Evolutionary conservation across 805 yeast species (phyloP).

Genomic region (Brettanomyces custersianus): DNA sequence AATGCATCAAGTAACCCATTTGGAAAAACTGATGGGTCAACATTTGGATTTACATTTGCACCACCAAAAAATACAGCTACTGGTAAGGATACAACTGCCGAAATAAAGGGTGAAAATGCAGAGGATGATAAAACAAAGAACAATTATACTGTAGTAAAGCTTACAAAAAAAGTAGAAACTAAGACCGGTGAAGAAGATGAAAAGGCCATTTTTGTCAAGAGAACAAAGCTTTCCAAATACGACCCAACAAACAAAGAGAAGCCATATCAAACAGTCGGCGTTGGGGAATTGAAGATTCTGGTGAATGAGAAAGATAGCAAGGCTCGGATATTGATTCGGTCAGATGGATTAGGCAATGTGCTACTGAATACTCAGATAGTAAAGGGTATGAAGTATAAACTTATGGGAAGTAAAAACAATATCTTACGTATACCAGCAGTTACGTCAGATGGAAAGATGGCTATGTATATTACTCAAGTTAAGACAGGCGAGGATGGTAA

Average conservation of each 20-base stretch:
- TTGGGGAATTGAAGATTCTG: slow-evolving; percentile 75
- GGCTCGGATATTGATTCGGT: slow-evolving; percentile 66
- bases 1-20: slow-evolving; percentile 10
- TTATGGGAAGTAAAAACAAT: slow-evolving; percentile 51
- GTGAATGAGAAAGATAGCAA: slow-evolving; percentile 52
- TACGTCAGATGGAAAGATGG: slow-evolving; percentile 44
- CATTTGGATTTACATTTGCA: slow-evolving; percentile 15
- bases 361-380: slow-evolving; percentile 59
- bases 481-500: slow-evolving; percentile 67
- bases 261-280: slow-evolving; percentile 58
- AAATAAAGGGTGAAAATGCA: slow-evolving; percentile 21
- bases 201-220: slow-evolving; percentile 48
- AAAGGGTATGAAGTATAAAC: slow-evolving; percentile 48
- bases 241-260: slow-evolving; percentile 37
- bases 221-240: slow-evolving; percentile 62
- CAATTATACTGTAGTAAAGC: slow-evolving; percentile 36
- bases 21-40: slow-evolving; percentile 4
- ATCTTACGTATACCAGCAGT: slow-evolving; percentile 61
- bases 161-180: slow-evolving; percentile 43
- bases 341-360: slow-evolving; percentile 82
- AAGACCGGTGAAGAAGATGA: slow-evolving; percentile 87
- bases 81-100: slow-evolving; percentile 4
- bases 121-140: slow-evolving; percentile 39
- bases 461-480: slow-evolving; percentile 64
- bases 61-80: slow-evolving; percentile 10